A percentile compares a stretch with the other conserved stretches of the same genome.
These are phyloP conservation scores for Solanum medicagineum DNA, from an alignment of 257 asterid genomes.

Conservation along the genomic window DNA sequence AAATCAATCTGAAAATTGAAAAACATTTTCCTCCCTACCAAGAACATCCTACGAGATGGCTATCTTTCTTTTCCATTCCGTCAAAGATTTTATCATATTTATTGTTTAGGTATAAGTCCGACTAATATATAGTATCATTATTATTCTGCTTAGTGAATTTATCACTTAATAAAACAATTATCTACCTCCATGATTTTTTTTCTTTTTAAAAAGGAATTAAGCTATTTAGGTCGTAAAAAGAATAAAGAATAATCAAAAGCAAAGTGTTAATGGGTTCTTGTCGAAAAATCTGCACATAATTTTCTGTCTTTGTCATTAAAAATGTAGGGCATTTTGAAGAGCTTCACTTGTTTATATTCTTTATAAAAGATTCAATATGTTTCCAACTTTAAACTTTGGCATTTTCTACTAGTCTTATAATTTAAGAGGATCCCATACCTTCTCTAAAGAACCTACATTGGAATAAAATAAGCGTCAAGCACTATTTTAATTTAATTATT, in stretches of 20 bases:
- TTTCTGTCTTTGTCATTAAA: slow-evolving; percentile 4
- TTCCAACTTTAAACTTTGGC: slow-evolving; percentile 7
- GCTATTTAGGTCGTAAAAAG: not conserved
- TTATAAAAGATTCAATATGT: slow-evolving; percentile 23
- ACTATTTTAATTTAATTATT: slow-evolving; percentile 3
- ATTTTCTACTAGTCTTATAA: not conserved
- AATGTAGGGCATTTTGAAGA: slow-evolving; percentile 13
- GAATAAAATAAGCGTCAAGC: not conserved
- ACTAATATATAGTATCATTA: not conserved
- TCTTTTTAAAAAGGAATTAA: not conserved
- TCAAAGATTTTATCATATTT: not conserved
- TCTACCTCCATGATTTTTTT: not conserved
- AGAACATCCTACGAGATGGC: not conserved
- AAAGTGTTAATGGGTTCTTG: slow-evolving; percentile 6
- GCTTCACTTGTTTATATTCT: slow-evolving; percentile 7
- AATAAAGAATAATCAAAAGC: not conserved
- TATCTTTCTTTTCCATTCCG: not conserved
- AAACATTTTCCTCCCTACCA: not conserved
- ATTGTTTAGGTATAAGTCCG: not conserved
- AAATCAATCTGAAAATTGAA: not conserved
- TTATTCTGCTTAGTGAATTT: not conserved
- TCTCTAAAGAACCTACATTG: not conserved
- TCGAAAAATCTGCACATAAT: slow-evolving; percentile 9
- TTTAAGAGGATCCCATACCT: slow-evolving; percentile 3
- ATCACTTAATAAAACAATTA: not conserved